These are phyloP conservation scores for Pseudotsuga menziesii DNA, from an alignment of 75 land plant species.

Conservation along the genomic window DNA sequence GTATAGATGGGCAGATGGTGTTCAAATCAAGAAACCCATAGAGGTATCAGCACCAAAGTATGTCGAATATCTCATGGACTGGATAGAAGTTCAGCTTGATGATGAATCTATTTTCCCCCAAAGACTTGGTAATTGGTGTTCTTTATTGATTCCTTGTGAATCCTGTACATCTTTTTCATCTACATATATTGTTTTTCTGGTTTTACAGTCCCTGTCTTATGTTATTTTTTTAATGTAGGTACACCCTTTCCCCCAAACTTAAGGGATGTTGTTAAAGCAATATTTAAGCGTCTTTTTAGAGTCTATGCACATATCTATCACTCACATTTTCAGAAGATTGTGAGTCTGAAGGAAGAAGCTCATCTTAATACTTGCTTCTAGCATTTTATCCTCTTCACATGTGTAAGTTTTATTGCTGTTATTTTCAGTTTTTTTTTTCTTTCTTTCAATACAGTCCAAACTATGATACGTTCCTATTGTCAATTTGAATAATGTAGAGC, in stretches of 20 bases:
- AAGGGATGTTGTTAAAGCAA: conserved; percentile 87
- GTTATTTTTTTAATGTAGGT: conserved; percentile 35
- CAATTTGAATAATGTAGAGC: not conserved
- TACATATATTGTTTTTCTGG: not conserved
- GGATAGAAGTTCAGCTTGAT: conserved; percentile 93
- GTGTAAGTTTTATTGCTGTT: conserved; percentile 44
- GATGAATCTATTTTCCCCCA: conserved; percentile 94
- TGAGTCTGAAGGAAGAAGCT: conserved; percentile 95
- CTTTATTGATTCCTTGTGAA: conserved; percentile 2
- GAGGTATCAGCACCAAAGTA: conserved; percentile 97
- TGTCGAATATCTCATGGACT: conserved; percentile 91
- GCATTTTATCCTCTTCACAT: conserved; percentile 94
- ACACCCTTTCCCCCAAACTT: conserved; percentile 87
- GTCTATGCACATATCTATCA: conserved; percentile 95
- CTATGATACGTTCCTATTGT: not conserved
- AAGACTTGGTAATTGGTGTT: conserved; percentile 62
- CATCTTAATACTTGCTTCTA: conserved; percentile 99
- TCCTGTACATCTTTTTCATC: not conserved
- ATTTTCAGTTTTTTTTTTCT: conserved; percentile 1
- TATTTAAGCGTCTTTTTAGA: conserved; percentile 86
- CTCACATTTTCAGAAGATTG: conserved; percentile 95
- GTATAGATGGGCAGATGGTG: conserved; percentile 98
- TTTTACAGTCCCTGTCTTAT: conserved; percentile 1
- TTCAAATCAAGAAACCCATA: conserved; percentile 86
- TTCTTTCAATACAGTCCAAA: not conserved